Base-by-base conservation (phyloP, 1,139 yeast genomes). In the Debaryomyces nepalensis region DNA sequence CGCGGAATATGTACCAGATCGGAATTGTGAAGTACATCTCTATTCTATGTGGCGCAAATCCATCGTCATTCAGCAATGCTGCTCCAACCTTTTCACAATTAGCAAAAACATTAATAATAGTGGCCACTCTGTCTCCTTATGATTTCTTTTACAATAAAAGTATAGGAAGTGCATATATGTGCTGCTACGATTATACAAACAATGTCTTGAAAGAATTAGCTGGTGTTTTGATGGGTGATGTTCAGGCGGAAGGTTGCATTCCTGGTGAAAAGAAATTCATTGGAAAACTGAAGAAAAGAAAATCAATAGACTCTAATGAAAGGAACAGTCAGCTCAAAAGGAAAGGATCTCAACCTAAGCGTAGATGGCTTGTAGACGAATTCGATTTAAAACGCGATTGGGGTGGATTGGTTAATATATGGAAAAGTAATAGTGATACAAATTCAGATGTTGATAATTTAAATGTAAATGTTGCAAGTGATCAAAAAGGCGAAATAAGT, bases 41-140 rank as follows among this genome's bases (percentile, higher is more conserved):
- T 5, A 69, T 79, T 19, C 63, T 81, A 15, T 81, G 87, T 58
- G 79, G 82, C 6, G 69, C 75, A 22, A 58, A 68, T 44, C 78
- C 81, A 2, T 54, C 62, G 32, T 59, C 71, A 3, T 61, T 69
- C 37, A 61, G 59, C 26, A 58, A 54, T 36, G 52, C 52, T 8
- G 53, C 56, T 2, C 49, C 57, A 11, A 47, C 57, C 2, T 48
- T 48, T 29, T 49, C 63, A 2, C 67, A 61, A 44, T 49, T 70
- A 15, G 49, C 68, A 8, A 81, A 81, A 48, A 85, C 85, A 3
- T 65, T 82, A 50, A 68, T 82, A 5, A 71, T 80, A 1, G 70
- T 81, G n/a, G 84, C 87, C 2, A 81, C 84, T 0, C 78, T 81
- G 50, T 77, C 84, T 3, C 87, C 88, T 0, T 81, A 80, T 49